Evolutionary conservation across 192 early-diverging fungal species (phyloP).

Genomic region (Blastocladiella britannica): DNA sequence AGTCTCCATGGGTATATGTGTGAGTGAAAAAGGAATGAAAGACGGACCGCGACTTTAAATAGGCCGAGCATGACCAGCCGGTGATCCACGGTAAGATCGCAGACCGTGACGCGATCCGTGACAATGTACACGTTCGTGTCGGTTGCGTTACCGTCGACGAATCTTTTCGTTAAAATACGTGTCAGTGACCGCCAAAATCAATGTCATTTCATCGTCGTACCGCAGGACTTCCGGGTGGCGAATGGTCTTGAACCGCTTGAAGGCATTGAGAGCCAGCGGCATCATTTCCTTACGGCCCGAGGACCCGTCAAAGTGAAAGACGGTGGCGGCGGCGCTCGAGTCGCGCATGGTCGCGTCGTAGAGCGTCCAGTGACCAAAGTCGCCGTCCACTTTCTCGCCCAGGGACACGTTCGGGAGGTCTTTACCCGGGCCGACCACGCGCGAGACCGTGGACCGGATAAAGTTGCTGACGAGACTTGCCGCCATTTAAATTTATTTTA

Average conservation of each 20-base stretch:
- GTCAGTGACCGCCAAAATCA: not conserved
- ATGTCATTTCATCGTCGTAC: slow-evolving; percentile 48
- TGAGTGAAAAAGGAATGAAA: not conserved
- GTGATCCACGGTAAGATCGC: slow-evolving; percentile 22
- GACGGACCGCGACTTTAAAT: slow-evolving; percentile 64
- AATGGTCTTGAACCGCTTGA: slow-evolving; percentile 67
- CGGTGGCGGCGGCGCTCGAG: slow-evolving; percentile 40
- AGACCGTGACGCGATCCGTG: slow-evolving; percentile 50
- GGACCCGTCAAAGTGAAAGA: slow-evolving; percentile 63
- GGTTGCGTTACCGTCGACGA: too few species aligned
- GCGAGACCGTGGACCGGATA: not conserved
- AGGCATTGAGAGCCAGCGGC: slow-evolving; percentile 70
- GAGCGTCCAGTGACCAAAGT: slow-evolving; percentile 9
- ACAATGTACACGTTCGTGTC: slow-evolving; percentile 65
- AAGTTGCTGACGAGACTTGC: not conserved
- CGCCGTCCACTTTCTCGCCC: not conserved
- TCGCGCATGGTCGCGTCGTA: slow-evolving; percentile 39
- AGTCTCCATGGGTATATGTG: not conserved
- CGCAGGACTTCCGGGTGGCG: slow-evolving; percentile 70
- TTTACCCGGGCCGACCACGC: not conserved
- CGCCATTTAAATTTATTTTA: too few species aligned
- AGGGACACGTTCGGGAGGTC: not conserved
- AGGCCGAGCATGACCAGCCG: slow-evolving; percentile 65
- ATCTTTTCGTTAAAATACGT: not conserved
- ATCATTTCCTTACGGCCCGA: slow-evolving; percentile 38